phyloP scores from a whole-genome alignment of 2,329 filamentous ascomycete genomes.

The Cytospora paraplurivora region DNA sequence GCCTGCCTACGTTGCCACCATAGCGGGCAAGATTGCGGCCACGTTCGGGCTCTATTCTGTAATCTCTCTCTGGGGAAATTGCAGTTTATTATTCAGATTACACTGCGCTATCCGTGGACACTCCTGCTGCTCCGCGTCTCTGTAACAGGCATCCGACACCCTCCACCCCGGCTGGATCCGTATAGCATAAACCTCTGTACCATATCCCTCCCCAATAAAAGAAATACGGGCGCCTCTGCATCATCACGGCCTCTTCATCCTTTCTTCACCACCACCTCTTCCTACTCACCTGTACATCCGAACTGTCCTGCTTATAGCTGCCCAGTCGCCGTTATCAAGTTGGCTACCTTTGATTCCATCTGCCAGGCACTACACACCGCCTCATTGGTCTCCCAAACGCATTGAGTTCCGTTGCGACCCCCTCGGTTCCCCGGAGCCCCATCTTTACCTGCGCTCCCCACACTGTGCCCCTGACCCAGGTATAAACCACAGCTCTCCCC shows the following conservation, averaged over 20 bases:
- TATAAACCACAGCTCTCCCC: neutral
- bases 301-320: neutral
- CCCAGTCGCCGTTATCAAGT: neutral
- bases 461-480: constrained; percentile 1
- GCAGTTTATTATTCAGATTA: neutral
- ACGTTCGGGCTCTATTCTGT: neutral
- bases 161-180: neutral
- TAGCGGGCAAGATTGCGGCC: constrained; percentile 7
- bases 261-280: neutral
- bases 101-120: neutral
- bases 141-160: neutral
- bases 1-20: neutral
- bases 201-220: constrained; percentile 10
- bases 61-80: constrained; percentile 20
- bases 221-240: constrained; percentile 3
- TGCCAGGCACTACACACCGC: neutral
- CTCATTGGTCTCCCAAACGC: neutral
- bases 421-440: neutral
- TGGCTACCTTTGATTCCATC: neutral
- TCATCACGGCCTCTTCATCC: constrained; percentile 1
- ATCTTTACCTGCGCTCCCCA: neutral
- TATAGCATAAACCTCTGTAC: neutral
- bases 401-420: neutral
- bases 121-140: neutral
- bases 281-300: neutral